Evolutionary conservation across 2,329 filamentous ascomycete genomes (phyloP).

Genomic region (Alternaria sp.): DNA sequence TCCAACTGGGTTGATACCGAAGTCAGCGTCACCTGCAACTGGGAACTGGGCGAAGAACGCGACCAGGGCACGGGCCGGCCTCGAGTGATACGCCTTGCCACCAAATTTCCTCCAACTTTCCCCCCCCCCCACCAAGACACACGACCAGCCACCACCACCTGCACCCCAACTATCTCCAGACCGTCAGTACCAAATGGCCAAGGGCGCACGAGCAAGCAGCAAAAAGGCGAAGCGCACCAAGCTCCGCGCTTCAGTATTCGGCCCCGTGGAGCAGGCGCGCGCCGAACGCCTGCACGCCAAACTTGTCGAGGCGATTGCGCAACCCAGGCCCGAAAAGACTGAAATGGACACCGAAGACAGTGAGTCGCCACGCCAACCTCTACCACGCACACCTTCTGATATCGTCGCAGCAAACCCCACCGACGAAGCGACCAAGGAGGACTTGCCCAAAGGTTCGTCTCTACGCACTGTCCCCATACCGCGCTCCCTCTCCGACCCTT

Average conservation of each 20-base stretch:
- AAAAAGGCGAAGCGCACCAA: slow-evolving; percentile 84
- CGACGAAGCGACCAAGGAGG: slow-evolving; percentile 33
- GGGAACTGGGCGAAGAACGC: slow-evolving; percentile 33
- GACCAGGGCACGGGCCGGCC: slow-evolving; percentile 28
- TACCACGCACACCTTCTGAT: slow-evolving; percentile 8
- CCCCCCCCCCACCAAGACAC: slow-evolving; percentile 20
- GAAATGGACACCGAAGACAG: slow-evolving; percentile 59
- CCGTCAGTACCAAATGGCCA: slow-evolving; percentile 72
- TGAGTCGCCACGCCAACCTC: slow-evolving; percentile 20
- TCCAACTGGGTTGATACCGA: slow-evolving; percentile 26
- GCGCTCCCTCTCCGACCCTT: slow-evolving; percentile 32
- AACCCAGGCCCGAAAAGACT: slow-evolving; percentile 70
- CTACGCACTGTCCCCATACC: slow-evolving; percentile 43
- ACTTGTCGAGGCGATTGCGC: slow-evolving; percentile 78
- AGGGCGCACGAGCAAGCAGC: slow-evolving; percentile 79
- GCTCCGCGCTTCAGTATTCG: slow-evolving; percentile 83
- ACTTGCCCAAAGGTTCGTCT: slow-evolving; percentile 46
- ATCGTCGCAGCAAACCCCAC: slow-evolving; percentile 19
- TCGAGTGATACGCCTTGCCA: slow-evolving; percentile 29
- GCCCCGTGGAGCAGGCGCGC: slow-evolving; percentile 79
- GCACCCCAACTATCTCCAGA: slow-evolving; percentile 14
- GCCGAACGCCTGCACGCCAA: slow-evolving; percentile 86
- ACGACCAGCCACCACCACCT: slow-evolving; percentile 10
- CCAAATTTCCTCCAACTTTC: slow-evolving; percentile 30
- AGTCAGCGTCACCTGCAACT: slow-evolving; percentile 37